Evolutionary conservation across 2,329 filamentous ascomycete species (phyloP).

Genomic region (Fusarium sp.): DNA sequence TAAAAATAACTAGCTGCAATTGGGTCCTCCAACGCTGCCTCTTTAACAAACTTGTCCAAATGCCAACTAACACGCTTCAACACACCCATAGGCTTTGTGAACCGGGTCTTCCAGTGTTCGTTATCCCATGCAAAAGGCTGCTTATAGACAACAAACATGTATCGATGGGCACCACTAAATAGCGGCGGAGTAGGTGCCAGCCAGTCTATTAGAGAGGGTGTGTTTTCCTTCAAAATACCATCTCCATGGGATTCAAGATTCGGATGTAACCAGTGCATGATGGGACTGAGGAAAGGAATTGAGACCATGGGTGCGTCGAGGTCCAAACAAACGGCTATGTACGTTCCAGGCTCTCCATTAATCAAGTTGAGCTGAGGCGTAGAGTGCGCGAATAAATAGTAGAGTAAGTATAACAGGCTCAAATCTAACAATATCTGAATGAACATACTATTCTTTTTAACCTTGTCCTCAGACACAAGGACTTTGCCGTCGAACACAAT

Average conservation of each 20-base stretch:
- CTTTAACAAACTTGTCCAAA: slow-evolving; percentile 61
- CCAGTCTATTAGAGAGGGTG: slow-evolving; percentile 56
- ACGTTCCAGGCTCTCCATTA: slow-evolving; percentile 39
- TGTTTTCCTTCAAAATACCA: slow-evolving; percentile 16
- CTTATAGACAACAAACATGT: slow-evolving; percentile 65
- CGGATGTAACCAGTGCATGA: slow-evolving; percentile 64
- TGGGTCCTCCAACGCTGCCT: slow-evolving; percentile 59
- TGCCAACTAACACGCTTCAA: slow-evolving; percentile 59
- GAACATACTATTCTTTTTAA: neutral
- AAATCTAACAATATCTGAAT: neutral
- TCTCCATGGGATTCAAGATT: slow-evolving; percentile 49
- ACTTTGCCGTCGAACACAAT: neutral
- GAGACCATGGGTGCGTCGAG: slow-evolving; percentile 63
- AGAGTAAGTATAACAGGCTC: neutral
- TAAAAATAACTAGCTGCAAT: neutral
- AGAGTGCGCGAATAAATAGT: slow-evolving; percentile 14
- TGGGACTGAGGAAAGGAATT: slow-evolving; percentile 59
- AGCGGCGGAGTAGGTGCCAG: slow-evolving; percentile 64
- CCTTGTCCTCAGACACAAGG: neutral
- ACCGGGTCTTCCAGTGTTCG: slow-evolving; percentile 52
- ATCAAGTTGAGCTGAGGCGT: slow-evolving; percentile 30
- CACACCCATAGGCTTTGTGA: slow-evolving; percentile 55
- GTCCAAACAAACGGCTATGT: slow-evolving; percentile 61
- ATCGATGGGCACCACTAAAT: slow-evolving; percentile 62
- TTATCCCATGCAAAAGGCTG: slow-evolving; percentile 54